Evolutionary conservation across 108 stramenopile genomes (phyloP), one percentile per base, ranked within the genome.

Genomic region (Cyclotella kingstonii): DNA sequence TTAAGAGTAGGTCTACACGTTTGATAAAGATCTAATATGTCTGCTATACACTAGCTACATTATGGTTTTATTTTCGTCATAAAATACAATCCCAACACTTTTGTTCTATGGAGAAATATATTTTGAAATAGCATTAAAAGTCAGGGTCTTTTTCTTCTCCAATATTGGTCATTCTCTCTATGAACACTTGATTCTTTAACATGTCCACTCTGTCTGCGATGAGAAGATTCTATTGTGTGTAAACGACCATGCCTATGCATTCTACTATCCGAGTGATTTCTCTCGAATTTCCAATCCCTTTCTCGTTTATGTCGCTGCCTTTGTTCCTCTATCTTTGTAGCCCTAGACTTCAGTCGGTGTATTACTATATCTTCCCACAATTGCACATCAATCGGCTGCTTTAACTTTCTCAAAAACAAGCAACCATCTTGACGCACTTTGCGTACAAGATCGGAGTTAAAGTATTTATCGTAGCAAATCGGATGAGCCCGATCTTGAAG

Each of bases 401-500:
- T 78, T 49, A 81, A 41, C 56, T 81, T 81, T 51, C 81, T 60
- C 64, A 81, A 30, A 62, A 81, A 81, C 12, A 73, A 54, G 29
- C 77, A 78, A 9, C 76, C 77, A 26, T 77, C 27, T 9, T 35
- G 39, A 19, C 81, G 31, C 12, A 64, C 54, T 14, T 18, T 29
- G 21, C 9, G 18, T 22, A 77, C 77, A n/a, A 77, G 44, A 15
- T 38, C 31, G 52, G 70, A 38, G 33, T 64, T 63, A 70, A 81
- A 81, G n/a, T 49, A 36, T 2, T 61, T 77, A 54, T 81, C 81
- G 27, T 70, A 81, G 14, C 54, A 45, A 6, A 77, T 35, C 11
- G 81, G 81, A 71, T 81, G 81, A 12, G 81, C 81, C 12, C 81
- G 54, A 46, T 80, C 79, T 51, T 60, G 47, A 7, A 64, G 68